Percentiles rank a stretch among this genome's conserved stretches.
Evolutionary conservation across 805 yeast genomes (phyloP).

Genomic region (Candida chilensis): DNA sequence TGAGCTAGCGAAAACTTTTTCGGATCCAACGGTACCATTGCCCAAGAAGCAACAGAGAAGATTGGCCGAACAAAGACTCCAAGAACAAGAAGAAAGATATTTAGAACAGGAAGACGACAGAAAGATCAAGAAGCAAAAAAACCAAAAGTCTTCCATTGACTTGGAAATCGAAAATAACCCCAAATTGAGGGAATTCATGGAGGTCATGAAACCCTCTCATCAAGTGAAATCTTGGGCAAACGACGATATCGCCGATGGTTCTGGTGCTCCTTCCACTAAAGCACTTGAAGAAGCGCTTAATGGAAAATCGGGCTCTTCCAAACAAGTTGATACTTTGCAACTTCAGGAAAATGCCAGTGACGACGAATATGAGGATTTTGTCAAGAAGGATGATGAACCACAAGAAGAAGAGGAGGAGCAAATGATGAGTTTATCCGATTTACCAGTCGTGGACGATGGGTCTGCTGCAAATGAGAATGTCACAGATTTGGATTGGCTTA

Average conservation of each 20-base stretch:
- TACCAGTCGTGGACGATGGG: conserved; percentile 6
- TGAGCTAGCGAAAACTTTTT: conserved; percentile 73
- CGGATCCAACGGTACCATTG: conserved; percentile 73
- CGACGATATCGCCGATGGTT: conserved; percentile 39
- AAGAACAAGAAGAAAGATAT: conserved; percentile 31
- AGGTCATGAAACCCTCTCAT: conserved; percentile 70
- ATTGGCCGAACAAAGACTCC: conserved; percentile 34
- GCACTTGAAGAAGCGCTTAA: conserved; percentile 34
- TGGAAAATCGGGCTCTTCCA: conserved; percentile 6
- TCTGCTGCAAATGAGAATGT: conserved; percentile 40
- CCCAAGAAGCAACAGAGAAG: conserved; percentile 47
- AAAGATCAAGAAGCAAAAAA: conserved; percentile 28
- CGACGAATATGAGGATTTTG: conserved; percentile 43
- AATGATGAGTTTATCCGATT: conserved; percentile 32
- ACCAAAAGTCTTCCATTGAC: conserved; percentile 30
- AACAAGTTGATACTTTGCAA: conserved; percentile 6
- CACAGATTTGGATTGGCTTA: conserved; percentile 84
- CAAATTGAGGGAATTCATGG: conserved; percentile 70
- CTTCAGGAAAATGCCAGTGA: conserved; percentile 35
- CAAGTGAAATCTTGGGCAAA: conserved; percentile 72
- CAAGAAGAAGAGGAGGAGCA: conserved; percentile 37
- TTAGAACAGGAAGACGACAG: conserved; percentile 26
- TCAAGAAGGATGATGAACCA: conserved; percentile 15
- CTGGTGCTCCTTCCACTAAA: conserved; percentile 34
- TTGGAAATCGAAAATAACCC: conserved; percentile 57